Base-by-base conservation (phyloP, 768 basidiomycete genomes). In the Hebeloma cylindrosporum region DNA sequence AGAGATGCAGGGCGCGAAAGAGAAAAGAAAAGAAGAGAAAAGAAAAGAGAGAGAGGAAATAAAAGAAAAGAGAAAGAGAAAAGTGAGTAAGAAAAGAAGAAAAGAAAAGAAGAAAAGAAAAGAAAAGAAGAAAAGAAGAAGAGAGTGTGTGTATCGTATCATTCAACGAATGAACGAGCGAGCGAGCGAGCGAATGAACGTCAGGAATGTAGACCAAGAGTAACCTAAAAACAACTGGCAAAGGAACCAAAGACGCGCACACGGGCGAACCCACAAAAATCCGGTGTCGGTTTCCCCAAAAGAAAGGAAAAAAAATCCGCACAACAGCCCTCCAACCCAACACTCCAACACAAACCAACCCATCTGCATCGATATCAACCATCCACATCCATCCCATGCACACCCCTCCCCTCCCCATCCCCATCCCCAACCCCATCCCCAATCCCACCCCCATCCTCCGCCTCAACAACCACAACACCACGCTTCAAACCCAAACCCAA, bases 381-480 rank as follows among this genome's bases (percentile, higher is more conserved):
- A 45, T 52, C 54, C 17, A 52, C 48, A 41, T 56, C 54, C 54
- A 52, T 56, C 40, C 27, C 44, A 25, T 40, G 26, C 28, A 32
- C 46, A 36, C 40, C 28, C 40, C 31, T 41, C 31, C 43, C 44
- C 31, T 39, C 49, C 36, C 38, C 40, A 28, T n/a, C 27, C 21
- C n/a, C n/a, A n/a, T n/a, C n/a, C n/a, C n/a, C n/a, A n/a, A n/a
- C n/a, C n/a, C n/a, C n/a, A n/a, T n/a, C 46, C 40, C 40, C 28
- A 36, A 29, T 41, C 31, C 43, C 44, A 26, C 35, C 49, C 36
- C 38, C 40, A 28, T n/a, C 27, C 21, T 30, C 36, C 23, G 29
- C 31, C 32, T 26, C 43, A 10, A 49, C 40, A 20, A 31, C 52
- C 27, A 40, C 40, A 17, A 39, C 44, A 13, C 32, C 39, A 32